Percentiles rank a stretch among this genome's conserved stretches.
These are phyloP conservation scores for Aspergillus ostianus DNA, from an alignment of 495 filamentous ascomycete genomes.

Conservation along the genomic window DNA sequence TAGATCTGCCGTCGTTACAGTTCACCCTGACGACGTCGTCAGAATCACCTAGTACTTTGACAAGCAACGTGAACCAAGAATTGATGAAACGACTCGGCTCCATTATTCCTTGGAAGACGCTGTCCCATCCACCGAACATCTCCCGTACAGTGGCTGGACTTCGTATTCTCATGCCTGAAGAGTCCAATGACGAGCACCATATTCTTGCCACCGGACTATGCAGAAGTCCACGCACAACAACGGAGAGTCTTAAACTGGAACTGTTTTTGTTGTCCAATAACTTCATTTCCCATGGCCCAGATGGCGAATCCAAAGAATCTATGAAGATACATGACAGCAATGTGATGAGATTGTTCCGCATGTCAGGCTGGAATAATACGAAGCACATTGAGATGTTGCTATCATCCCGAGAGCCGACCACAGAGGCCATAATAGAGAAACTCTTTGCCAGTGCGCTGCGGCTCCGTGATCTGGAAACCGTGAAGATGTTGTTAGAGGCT, in stretches of 20 bases:
- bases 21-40: constrained; percentile 5
- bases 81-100: constrained; percentile 5
- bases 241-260: constrained; percentile 6
- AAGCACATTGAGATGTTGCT: constrained; percentile 6
- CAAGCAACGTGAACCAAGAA: constrained; percentile 3
- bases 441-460: constrained; percentile 14
- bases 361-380: constrained; percentile 9
- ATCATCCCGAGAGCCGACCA: constrained; percentile 9
- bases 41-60: neutral
- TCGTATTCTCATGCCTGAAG: constrained; percentile 17
- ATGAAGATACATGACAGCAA: constrained; percentile 8
- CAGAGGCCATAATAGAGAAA: constrained; percentile 12
- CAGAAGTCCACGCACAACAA: constrained; percentile 2
- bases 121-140: constrained; percentile 4
- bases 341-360: constrained; percentile 12
- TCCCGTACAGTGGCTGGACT: constrained; percentile 11
- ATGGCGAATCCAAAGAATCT: neutral
- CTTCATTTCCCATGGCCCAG: constrained; percentile 6
- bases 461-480: constrained; percentile 2
- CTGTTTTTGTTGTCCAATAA: constrained; percentile 18
- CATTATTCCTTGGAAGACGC: constrained; percentile 11
- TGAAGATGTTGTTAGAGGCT: constrained; percentile 8
- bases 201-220: constrained; percentile 3
- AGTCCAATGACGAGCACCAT: constrained; percentile 5
- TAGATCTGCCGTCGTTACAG: constrained; percentile 8